phyloP scores from a whole-genome alignment of 2,329 filamentous ascomycete genomes.

The Beauveria sp. region DNA sequence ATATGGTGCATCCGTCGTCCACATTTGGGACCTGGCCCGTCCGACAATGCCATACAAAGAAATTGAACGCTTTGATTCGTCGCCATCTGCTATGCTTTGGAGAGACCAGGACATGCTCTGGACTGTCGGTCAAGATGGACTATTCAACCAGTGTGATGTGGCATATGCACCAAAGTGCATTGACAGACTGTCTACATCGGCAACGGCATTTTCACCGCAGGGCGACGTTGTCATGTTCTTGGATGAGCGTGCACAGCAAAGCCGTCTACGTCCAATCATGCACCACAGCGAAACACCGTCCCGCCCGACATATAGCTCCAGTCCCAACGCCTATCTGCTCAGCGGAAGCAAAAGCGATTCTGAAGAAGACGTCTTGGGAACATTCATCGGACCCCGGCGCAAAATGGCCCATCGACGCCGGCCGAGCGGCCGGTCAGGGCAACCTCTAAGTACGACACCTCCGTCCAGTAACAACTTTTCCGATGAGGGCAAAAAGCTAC shows the following conservation, averaged over 20 bases:
- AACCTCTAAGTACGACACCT: constrained; percentile 46
- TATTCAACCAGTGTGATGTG: constrained; percentile 58
- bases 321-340: constrained; percentile 40
- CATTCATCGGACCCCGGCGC: constrained; percentile 45
- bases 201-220: constrained; percentile 50
- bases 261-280: constrained; percentile 33
- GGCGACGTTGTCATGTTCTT: constrained; percentile 56
- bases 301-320: constrained; percentile 39
- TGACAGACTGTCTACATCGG: constrained; percentile 54
- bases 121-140: constrained; percentile 55
- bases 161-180: constrained; percentile 56
- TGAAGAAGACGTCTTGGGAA: constrained; percentile 55
- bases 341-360: constrained; percentile 56
- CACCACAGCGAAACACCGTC: constrained; percentile 27
- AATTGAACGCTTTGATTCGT: constrained; percentile 50
- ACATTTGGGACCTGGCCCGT: constrained; percentile 62
- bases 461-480: constrained; percentile 24
- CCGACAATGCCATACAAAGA: constrained; percentile 61
- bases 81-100: constrained; percentile 54
- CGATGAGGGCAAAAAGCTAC: constrained; percentile 31
- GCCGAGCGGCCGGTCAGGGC: constrained; percentile 34
- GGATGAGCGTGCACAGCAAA: constrained; percentile 45
- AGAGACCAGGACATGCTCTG: constrained; percentile 58
- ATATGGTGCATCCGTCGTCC: constrained; percentile 50
- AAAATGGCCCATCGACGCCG: constrained; percentile 33